These are phyloP conservation scores for Mortierella sp. DNA, from an alignment of 371 early-diverging fungal species.

Conservation along the genomic window DNA sequence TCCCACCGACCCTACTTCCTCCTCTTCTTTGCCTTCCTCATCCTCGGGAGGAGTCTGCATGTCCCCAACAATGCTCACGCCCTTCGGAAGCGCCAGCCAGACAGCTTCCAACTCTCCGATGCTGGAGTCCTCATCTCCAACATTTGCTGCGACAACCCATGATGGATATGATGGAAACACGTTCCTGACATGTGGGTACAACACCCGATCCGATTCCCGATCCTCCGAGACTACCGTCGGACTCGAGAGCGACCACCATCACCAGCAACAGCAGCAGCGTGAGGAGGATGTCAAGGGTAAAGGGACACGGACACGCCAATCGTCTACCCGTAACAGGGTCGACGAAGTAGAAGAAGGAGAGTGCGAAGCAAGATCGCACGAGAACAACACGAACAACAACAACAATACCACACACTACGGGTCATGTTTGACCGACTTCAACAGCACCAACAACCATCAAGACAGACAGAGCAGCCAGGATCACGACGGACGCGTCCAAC, in stretches of 20 bases:
- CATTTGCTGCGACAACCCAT: neutral
- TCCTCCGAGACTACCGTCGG: slow-evolving; percentile 26
- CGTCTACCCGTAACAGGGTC: neutral
- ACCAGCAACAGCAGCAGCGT: neutral
- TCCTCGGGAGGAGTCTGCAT: neutral
- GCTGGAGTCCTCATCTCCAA: neutral
- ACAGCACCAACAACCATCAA: slow-evolving; percentile 1
- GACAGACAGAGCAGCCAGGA: neutral
- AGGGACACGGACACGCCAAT: neutral
- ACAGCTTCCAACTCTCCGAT: neutral
- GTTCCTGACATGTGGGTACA: neutral
- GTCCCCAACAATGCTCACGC: neutral
- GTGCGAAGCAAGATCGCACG: neutral
- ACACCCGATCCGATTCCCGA: slow-evolving; percentile 9
- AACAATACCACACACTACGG: slow-evolving; percentile 5
- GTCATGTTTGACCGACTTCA: slow-evolving; percentile 1
- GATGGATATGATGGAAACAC: neutral
- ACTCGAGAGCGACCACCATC: neutral
- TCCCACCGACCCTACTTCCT: neutral
- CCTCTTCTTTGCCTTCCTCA: neutral
- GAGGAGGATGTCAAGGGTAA: neutral
- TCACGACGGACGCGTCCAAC: neutral
- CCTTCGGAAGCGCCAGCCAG: neutral
- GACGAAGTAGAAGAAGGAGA: neutral
- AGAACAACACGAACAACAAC: neutral